Percentiles rank a stretch among this genome's conserved stretches.
Evolutionary conservation across 805 yeast genomes (phyloP).

Genomic region (Candida maris): DNA sequence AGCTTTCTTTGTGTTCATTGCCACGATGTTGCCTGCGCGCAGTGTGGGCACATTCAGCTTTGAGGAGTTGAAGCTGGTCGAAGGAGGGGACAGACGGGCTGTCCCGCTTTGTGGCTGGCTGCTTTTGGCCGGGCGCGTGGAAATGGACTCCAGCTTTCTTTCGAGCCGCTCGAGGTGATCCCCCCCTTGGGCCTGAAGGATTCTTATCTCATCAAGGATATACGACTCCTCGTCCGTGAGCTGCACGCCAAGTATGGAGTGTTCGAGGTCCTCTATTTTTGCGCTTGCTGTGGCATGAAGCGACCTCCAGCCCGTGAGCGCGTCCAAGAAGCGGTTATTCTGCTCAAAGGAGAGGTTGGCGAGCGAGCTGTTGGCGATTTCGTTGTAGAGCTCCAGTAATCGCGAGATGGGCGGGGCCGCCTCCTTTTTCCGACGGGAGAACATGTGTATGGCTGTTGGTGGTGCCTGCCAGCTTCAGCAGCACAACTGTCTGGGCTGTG

Average conservation of each 20-base stretch:
- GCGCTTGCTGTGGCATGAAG: conserved; percentile 59
- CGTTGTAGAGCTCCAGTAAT: conserved; percentile 57
- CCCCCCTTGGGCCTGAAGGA: conserved; percentile 32
- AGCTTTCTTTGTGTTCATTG: conserved; percentile 26
- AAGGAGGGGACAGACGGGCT: conserved; percentile 9
- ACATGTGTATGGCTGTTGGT: no score
- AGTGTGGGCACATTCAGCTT: conserved; percentile 25
- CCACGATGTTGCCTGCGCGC: conserved; percentile 27
- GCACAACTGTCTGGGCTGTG: no score
- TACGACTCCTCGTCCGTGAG: conserved; percentile 45
- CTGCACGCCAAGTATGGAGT: conserved; percentile 31
- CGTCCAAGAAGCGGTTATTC: conserved; percentile 45
- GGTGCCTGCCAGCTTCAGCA: no score
- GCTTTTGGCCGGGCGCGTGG: conserved; percentile 4
- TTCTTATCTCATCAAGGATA: conserved; percentile 38
- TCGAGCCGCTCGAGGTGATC: conserved; percentile 39
- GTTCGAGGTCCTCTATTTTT: conserved; percentile 51
- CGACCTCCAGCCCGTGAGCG: conserved; percentile 70
- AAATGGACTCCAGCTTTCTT: conserved; percentile 11
- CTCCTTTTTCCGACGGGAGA: conserved; percentile 54
- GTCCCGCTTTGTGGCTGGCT: background rate
- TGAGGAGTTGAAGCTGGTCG: conserved; percentile 14
- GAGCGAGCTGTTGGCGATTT: conserved; percentile 56
- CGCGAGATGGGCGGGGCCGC: conserved; percentile 59
- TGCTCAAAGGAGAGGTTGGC: conserved; percentile 58